A percentile compares a stretch with the other conserved stretches of the same genome.
These are phyloP conservation scores for Populus trichocarpa DNA, from an alignment of 441 rosid species.

Conservation along the genomic window DNA sequence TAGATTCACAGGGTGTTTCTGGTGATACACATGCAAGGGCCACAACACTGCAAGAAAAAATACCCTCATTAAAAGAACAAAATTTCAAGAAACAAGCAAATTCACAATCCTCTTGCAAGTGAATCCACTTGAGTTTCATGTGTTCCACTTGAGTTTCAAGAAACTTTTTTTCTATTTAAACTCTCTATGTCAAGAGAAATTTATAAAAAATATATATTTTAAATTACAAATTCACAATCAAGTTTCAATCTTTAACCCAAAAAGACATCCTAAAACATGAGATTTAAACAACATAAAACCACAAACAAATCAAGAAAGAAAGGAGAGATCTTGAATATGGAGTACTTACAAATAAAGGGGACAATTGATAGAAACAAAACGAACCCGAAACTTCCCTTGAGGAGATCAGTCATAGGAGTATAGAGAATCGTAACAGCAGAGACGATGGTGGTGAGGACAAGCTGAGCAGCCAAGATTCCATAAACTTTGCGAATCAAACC, in stretches of 20 bases:
- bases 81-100: neutral
- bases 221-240: neutral
- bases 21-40: conserved; percentile 87
- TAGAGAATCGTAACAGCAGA: conserved; percentile 64
- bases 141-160: too few species aligned
- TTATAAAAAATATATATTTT: too few species aligned
- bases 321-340: neutral
- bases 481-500: conserved; percentile 88
- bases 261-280: neutral
- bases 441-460: conserved; percentile 72
- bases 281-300: neutral
- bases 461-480: conserved; percentile 74
- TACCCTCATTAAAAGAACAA: conserved; percentile 1
- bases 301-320: neutral
- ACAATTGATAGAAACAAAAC: conserved; percentile 67
- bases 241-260: neutral
- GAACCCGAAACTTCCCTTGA: conserved; percentile 65
- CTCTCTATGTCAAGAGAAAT: too few species aligned
- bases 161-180: too few species aligned
- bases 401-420: conserved; percentile 66
- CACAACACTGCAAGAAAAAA: conserved; percentile 63
- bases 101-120: neutral
- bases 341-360: conserved; percentile 66
- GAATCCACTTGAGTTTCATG: too few species aligned
- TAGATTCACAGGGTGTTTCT: conserved; percentile 89